Conservation (phyloP, 148 eudicot species). For the Cornus florida region DNA sequence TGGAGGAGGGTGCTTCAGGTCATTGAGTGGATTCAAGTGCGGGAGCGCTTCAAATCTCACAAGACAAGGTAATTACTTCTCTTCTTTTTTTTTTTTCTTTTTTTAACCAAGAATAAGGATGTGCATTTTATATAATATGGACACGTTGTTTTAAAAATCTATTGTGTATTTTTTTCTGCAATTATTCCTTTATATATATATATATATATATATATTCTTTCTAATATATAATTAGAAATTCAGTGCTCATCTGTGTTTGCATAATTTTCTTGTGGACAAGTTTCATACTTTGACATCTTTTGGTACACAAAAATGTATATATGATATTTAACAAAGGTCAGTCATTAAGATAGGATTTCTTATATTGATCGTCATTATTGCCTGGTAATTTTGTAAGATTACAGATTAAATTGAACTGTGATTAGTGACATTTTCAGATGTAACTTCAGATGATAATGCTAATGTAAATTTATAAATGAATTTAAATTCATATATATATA, state of each 20-base stretch:
- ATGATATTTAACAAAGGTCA: background rate
- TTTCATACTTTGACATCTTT: background rate
- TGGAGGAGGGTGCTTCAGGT: constrained; percentile 93
- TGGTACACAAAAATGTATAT: background rate
- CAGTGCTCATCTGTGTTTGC: too few relatives aligned
- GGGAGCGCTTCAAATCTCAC: constrained; percentile 78
- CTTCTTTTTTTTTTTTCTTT: background rate
- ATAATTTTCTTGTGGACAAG: too few relatives aligned
- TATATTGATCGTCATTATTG: background rate
- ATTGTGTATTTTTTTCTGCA: too few relatives aligned
- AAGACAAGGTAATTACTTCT: constrained; percentile 53
- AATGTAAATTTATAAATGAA: too few relatives aligned
- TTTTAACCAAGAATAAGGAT: background rate
- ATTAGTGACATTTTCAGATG: background rate
- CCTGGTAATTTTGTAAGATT: background rate
- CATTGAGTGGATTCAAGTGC: constrained; percentile 88
- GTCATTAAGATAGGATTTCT: background rate
- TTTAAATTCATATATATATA: too few relatives aligned
- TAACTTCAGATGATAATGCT: too few relatives aligned
- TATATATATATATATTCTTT: too few relatives aligned
- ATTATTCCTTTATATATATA: too few relatives aligned
- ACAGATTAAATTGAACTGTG: background rate
- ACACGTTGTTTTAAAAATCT: background rate
- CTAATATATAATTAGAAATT: too few relatives aligned
- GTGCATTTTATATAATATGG: background rate